Base-by-base conservation (phyloP, 2,329 filamentous ascomycete genomes). In the Zalaria obscura region DNA sequence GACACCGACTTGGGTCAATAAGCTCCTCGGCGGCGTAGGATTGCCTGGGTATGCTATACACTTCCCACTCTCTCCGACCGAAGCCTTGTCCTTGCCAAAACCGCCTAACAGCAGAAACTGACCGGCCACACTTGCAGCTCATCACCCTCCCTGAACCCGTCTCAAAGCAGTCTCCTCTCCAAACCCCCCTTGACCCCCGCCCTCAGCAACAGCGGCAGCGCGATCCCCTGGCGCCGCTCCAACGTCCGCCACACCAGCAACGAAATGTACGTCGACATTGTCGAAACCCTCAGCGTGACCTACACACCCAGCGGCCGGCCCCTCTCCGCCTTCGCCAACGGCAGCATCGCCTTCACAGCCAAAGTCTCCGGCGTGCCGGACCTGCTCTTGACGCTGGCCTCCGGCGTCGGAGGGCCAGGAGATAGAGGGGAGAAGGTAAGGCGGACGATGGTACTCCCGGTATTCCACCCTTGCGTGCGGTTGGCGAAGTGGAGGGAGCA, bases 211-310 rank as follows among this genome's bases (percentile, higher is more conserved):
- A 45, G 43, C 26, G 50, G 46, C 11, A 45, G 48, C 57, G 68
- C 76, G 2, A 76, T 96, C 34, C 88, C 88, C 1, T 98, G 91
- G 91, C 76, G 91, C 47, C 73, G 87, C 46, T 78, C 85, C 33
- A 94, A 94, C 54, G 91, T 98, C 40, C 75, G 88, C 10, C 91
- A 98, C 60, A 96, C 89, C 3, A 93, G 84, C 42, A 98, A 96
- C 62, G 91, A 98, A 61, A 72, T 98, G 50, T 96, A 96, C 59
- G 89, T 94, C 43, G 91, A 98, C 58, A 78, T 98, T 8, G 78
- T 98, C 46, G 91, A 98, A 65, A 86, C 84, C 1, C 69, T 98
- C 0, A 76, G 79, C 1, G 85, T 95, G 34, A 94, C 83, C 0
- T 73, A 96, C 35, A 87, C 91, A 0, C 91, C 91, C 0, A 95